Evolutionary conservation across 2,329 filamentous ascomycete species (phyloP), one percentile per base, ranked within the genome.

Genomic region (Apiospora saccharicola): DNA sequence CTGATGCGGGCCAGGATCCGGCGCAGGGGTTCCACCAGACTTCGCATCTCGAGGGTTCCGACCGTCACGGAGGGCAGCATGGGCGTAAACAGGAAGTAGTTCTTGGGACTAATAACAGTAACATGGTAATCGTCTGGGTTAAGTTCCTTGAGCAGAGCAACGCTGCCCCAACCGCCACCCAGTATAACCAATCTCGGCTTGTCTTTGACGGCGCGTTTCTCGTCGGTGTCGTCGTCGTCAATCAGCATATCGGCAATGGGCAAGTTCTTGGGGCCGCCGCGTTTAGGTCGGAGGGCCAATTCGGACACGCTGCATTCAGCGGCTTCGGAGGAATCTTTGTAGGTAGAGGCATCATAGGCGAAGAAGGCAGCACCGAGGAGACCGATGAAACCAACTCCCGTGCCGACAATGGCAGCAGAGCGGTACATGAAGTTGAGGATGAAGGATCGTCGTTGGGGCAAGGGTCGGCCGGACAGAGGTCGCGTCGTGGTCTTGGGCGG

Each of bases 11-110:
- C 85, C 26, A 98, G 86, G 76, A 99, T 96, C 68, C 94, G 90
- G 74, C 96, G 90, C 74, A 99, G 94, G 0, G 96, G 96, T 82
- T 99, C 96, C 53, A 98, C 94, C 72, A 99, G 86, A 69, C 95
- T 98, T 75, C 96, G 89, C 78, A 98, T 86, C 80, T 98, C 96
- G 44, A 99, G 86, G 0, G 96, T 99, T 16, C 97, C 97, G 7
- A 99, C 96, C 0, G 97, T 99, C 10, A 96, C 97, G 46, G 95
- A 98, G 1, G 96, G 96, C 61, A 99, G 87, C 95, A 99, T 98
- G 0, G 96, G 96, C 1, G 96, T 99, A 82, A 99, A 99, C 44
- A 99, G 85, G 84, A 99, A 99, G 84, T 98, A 98, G 79, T 98
- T 98, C 47, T 93, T 93, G 0, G 96, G 96, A 16, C 95, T 97